Base-by-base conservation (phyloP, 495 filamentous ascomycete species). In the Lasiosphaeriaceae sp. region DNA sequence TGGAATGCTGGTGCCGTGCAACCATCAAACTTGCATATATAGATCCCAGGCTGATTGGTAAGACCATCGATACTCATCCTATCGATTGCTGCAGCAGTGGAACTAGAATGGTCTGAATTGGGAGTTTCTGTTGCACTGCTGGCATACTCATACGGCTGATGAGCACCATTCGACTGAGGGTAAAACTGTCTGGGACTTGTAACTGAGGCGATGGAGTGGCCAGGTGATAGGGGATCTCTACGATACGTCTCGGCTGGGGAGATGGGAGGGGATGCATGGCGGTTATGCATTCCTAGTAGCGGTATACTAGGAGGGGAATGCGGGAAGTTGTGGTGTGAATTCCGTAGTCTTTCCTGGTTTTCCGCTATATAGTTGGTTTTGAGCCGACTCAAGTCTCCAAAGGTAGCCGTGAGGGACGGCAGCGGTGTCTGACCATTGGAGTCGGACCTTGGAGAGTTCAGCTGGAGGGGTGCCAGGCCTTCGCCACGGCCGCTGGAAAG, bases 1-100 rank as follows among this genome's bases (percentile, higher is more conserved):
- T 96, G 92, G 64, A 98, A 98, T 5, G 94, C 89, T 19, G 82
- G 69, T 43, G 92, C 93, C 22, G 66, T 92, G 65, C 94, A 98
- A 11, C 87, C 89, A 11, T 41, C 29, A 22, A 63, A 64, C 6
- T 57, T 60, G 59, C 68, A 71, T n/a, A 56, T 37, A 29, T 69
- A 71, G 3, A 29, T 41, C 19, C 59, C 68, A 0, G 58, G 56
- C 11, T 56, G 75, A 54, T 75, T 74, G 21, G 73, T 75, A 43
- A 75, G 69, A 23, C 71, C 68, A 46, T 82, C 78, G 39, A 81
- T 77, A 53, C 78, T 79, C 75, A 82, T 79, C 29, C 70, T 64
- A 46, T 81, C 67, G 29, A 69, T 70, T 23, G 70, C 71, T 16
- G 69, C 71, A 3, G 73, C 66, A 8, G 72, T 75, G 34, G 69